Conservation (phyloP, 129 eudicot genomes). For the Oenanthe sinensis region DNA sequence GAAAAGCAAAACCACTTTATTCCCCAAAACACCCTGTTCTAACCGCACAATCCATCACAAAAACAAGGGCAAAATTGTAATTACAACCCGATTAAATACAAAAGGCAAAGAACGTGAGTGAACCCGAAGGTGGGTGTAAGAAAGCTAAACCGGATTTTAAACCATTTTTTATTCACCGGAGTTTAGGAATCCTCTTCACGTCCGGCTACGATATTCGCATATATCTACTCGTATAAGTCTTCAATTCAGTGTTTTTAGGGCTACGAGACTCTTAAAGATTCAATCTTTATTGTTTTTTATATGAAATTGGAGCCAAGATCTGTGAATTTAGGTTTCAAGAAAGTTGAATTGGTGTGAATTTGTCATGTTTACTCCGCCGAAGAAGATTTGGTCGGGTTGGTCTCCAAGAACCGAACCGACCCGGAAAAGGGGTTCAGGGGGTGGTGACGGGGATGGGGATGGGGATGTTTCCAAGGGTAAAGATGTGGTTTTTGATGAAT, state of each 20-base stretch:
- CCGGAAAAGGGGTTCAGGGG: slow-evolving; percentile 33
- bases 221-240: background rate
- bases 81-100: background rate
- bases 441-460: slow-evolving; percentile 31
- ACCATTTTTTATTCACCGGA: slow-evolving; percentile 54
- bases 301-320: slow-evolving; percentile 43
- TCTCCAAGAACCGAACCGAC: slow-evolving; percentile 39
- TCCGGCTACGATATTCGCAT: slow-evolving; percentile 36
- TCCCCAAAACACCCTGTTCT: slow-evolving; percentile 23
- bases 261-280: background rate
- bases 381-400: slow-evolving; percentile 46
- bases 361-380: slow-evolving; percentile 72
- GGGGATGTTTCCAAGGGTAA: slow-evolving; percentile 26
- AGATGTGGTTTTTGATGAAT: slow-evolving; percentile 33
- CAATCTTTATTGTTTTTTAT: background rate
- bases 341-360: background rate
- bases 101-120: slow-evolving; percentile 36
- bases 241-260: slow-evolving; percentile 2
- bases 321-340: slow-evolving; percentile 9
- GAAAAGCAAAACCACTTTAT: slow-evolving; percentile 28
- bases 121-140: slow-evolving; percentile 40
- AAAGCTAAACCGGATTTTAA: slow-evolving; percentile 50
- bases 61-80: slow-evolving; percentile 29
- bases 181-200: slow-evolving; percentile 46
- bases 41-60: slow-evolving; percentile 3